Evolutionary conservation across 495 filamentous ascomycete genomes (phyloP), one percentile per base, ranked within the genome.

Genomic region (Aspergillus ellipticus): DNA sequence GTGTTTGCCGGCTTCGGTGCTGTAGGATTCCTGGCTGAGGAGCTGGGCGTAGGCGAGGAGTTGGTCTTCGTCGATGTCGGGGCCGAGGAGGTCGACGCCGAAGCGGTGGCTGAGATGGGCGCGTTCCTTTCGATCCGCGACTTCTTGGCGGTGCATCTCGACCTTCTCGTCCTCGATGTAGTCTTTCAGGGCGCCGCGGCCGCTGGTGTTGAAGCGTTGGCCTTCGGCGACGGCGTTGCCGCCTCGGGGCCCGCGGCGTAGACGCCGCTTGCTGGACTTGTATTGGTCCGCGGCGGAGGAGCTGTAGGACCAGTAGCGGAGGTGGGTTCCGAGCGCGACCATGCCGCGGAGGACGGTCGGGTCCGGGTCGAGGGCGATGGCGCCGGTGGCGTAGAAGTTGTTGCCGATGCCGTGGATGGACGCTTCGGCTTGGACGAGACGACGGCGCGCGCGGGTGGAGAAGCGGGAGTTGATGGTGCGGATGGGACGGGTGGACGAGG

Each of bases 251-350:
- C 76, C 73, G 47, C 81, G 81, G 39, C 86, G 82, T 17, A 83
- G 74, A 21, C 81, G 76, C 54, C 85, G 82, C 61, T 88, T 88
- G 60, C 71, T 81, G 22, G 71, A 72, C 55, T 87, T 84, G 63
- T 85, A 86, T 54, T 86, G 77, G 66, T 88, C 85, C 6, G 81
- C 80, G 29, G 74, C 72, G 11, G 76, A 71, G 26, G 92, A 93
- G 65, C 89, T 96, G 66, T 96, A 97, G 16, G 87, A 86, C 94
- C 94, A 98, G 66, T 92, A 97, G 31, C 90, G 86, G 8, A 98
- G 74, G 66, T 92, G 86, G 0, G 87, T 88, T 35, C 95, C 94
- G 28, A 96, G 80, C 0, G 92, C 86, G 8, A 97, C 89, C 67
- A 93, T 86, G 37, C 94, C 94, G n/a, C 93, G 85, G n/a, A 98